Conservation (phyloP, 225 moss, liverwort and hornwort genomes). For the Pleurozium schreberi region DNA sequence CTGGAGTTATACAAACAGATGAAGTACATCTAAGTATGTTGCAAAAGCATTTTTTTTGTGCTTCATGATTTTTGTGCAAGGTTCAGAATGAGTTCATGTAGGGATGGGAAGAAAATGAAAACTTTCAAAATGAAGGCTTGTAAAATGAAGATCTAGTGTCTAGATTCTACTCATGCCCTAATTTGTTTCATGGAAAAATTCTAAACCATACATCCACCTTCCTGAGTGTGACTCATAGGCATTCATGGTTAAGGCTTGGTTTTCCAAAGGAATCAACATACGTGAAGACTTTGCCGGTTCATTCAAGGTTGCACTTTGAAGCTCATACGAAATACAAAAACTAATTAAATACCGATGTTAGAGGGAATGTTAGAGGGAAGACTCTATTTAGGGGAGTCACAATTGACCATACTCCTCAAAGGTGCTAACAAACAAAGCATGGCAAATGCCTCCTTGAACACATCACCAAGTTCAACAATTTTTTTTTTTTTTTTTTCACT, state of each 20-base stretch:
- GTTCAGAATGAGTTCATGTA: not conserved
- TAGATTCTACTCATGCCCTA: accelerated
- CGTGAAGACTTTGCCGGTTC: not conserved
- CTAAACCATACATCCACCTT: accelerated
- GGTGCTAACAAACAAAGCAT: not conserved
- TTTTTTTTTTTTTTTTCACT: not conserved
- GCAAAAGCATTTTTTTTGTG: too few relatives aligned
- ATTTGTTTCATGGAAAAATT: not conserved
- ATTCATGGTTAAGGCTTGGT: not conserved
- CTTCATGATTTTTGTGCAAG: not conserved
- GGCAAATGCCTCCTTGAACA: accelerated
- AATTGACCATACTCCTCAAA: accelerated
- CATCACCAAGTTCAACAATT: not conserved
- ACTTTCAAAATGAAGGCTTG: not conserved
- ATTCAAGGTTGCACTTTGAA: not conserved
- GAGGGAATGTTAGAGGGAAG: too few relatives aligned
- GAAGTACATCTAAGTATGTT: not conserved
- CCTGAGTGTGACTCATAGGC: accelerated
- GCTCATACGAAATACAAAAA: not conserved
- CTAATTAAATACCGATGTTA: too few relatives aligned
- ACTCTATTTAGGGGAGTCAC: not conserved
- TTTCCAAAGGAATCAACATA: not conserved
- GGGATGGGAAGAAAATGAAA: not conserved
- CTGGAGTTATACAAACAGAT: accelerated
- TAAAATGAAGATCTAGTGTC: accelerated